Base-by-base conservation (phyloP, 2,329 filamentous ascomycete genomes). In the Clonostachys solani region DNA sequence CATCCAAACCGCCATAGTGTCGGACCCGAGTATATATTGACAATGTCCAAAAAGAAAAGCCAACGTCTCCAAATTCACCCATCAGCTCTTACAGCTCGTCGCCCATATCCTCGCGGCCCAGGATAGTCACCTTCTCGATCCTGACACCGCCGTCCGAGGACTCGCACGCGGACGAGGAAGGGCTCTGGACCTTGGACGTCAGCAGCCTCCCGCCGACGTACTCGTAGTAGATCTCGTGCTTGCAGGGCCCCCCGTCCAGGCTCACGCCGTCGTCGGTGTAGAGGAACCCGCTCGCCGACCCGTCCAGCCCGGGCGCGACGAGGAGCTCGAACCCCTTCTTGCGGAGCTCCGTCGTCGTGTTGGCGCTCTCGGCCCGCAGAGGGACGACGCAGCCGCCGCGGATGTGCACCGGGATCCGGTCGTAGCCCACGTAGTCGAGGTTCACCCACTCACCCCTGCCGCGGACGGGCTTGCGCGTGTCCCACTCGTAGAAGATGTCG, bases 231-330 rank as follows among this genome's bases (percentile, higher is more conserved):
- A 89, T 72, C 43, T 78, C 66, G 4, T 74, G 80, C 9, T 73
- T 78, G 17, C 5, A 56, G 61, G 6, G 65, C 52, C 64, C 87
- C 85, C 50, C 45, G 19, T 76, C 68, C 41, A 89, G 56, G 23
- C 75, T 82, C 51, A 82, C 80, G 10, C 88, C 88, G 51, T 92
- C 88, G 54, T 92, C 88, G 9, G 92, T 67, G 60, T 91, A 92
- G 49, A 92, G 68, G 33, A 69, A 68, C 0, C 88, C 88, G 2
- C 57, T 62, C 0, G 88, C 88, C 12, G 67, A 80, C 6, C 84
- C 86, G 49, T 87, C 72, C 2, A 61, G 57, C 3, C 74, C 81
- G 0, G 86, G 75, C 0, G 86, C 83, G 40, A 92, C 74, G 33
- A 91, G 58, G 48, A 92, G 67, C 58, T 83, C 74, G 63, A 92